Base-by-base conservation (phyloP, 805 yeast species). In the Cyberlindnera samutprakarnensis region DNA sequence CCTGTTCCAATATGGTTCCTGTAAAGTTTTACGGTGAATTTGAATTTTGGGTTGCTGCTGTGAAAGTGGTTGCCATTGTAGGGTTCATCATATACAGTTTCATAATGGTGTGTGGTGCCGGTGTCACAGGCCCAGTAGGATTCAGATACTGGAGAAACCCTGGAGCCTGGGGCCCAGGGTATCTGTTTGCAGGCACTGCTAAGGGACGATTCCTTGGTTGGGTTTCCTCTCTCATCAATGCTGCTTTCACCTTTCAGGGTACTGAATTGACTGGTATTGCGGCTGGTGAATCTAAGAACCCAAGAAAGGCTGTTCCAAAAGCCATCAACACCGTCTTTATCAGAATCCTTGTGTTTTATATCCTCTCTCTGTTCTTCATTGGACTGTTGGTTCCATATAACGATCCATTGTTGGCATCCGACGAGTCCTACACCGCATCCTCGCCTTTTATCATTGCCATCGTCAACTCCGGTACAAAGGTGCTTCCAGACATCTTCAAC, bases 181-280 rank as follows among this genome's bases (percentile, higher is more conserved):
- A 69, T 23, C 55, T 70, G 22, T 73, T 75, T 10, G 39, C 50
- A 12, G 62, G 72, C 49, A 46, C 45, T 7, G 61, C 64, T 39
- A 73, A 78, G 28, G 82, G 66, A 31, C 64, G 77, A 51, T 77
- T 79, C 49, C 57, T 78, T 31, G 85, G 85, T 31, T 78, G 81
- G 79, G 68, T 78, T 33, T 64, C 75, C 8, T 78, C 86, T 5
- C 63, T 80, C 46, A 68, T 80, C 41, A 72, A 72, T 36, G 84
- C 88, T 23, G 81, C 83, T n/a, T 81, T 81, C 64, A 80, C 88
- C 18, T 80, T 70, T 55, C 87, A 79, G 59, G 88, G 88, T 56
- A 77, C 81, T 30, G 92, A 81, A 54, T 64, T 78, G 52, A 75
- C 78, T 15, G 88, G 87, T 56, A 66, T 81, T 34, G 65, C 85